Evolutionary conservation across 1,284 basidiomycete genomes (phyloP), one percentile per base, ranked within the genome.

Genomic region (Vanrija humicola): DNA sequence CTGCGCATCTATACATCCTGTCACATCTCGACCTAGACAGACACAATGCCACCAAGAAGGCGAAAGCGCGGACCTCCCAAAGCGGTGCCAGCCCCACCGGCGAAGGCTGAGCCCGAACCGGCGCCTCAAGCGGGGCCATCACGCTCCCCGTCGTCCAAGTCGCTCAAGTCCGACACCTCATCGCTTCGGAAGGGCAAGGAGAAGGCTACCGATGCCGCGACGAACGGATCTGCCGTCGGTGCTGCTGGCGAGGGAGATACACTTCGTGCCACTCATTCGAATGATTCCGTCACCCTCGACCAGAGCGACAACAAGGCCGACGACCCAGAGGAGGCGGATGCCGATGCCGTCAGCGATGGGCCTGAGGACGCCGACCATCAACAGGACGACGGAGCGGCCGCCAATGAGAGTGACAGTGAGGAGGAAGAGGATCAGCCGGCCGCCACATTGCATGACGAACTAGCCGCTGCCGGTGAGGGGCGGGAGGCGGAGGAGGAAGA

Each of bases 391-490:
- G 21, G 5, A 23, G 21, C 21, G 5, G 21, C 21, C 5, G 21
- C 21, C 21, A 23, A 23, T 23, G 21, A 23, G 21, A 23, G 21
- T 23, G 21, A 23, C 21, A 23, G 21, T 23, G 87, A 86, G 0
- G 87, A 88, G 16, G 86, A 87, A n/a, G 34, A 34, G 1, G 34
- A 34, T 15, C 6, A 34, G 2, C 34, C 34, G 12, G 2, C 34
- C 5, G 34, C 14, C 12, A 51, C 29, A 2, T 29, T 46, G 12
- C 50, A 49, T 10, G 56, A 52, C 0, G 81, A 79, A 0, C 82
- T 82, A 0, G 82, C 82, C 0, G 83, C 81, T 0, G 82, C 82
- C 0, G 82, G 84, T 0, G 82, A 82, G 0, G 84, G 83, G 0
- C 84, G 84, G 0, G 83, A 87, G 3, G 61, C 50, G 15, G 55